phyloP scores from a whole-genome alignment of 805 yeast species.

The Wickerhamomyces silvicola region DNA sequence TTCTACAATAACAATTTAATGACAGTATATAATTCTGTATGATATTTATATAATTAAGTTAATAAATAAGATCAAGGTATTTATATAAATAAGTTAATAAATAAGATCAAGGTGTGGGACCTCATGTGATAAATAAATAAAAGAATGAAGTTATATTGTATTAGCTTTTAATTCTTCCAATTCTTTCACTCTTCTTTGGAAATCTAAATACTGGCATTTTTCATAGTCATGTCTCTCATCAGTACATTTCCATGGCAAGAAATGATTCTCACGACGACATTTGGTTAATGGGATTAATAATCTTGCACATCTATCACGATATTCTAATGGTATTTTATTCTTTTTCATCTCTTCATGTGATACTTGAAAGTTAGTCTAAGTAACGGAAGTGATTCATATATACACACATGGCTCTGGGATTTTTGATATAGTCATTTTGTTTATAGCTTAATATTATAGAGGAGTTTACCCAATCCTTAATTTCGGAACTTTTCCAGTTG shows the following conservation, averaged over 20 bases:
- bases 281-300: conserved; percentile 53
- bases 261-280: conserved; percentile 52
- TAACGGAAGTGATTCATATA: no score
- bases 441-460: no score
- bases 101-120: no score
- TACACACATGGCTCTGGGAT: conserved; percentile 38
- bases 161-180: conserved; percentile 47
- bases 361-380: conserved; percentile 32
- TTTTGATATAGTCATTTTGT: conserved; percentile 29
- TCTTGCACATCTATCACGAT: conserved; percentile 79
- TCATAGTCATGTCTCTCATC: conserved; percentile 81
- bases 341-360: conserved; percentile 80
- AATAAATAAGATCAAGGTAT: no score
- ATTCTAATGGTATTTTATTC: conserved; percentile 68
- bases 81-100: no score
- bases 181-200: conserved; percentile 72
- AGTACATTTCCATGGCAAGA: conserved; percentile 65
- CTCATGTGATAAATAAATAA: no score
- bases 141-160: no score
- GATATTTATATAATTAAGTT: no score
- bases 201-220: conserved; percentile 78
- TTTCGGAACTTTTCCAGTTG: no score
- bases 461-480: no score
- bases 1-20: no score
- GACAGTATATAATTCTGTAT: no score